A percentile compares a stretch with the other conserved stretches of the same genome.
phyloP scores from a whole-genome alignment of 2,329 filamentous ascomycete genomes.

The Colletotrichum brevisporum region DNA sequence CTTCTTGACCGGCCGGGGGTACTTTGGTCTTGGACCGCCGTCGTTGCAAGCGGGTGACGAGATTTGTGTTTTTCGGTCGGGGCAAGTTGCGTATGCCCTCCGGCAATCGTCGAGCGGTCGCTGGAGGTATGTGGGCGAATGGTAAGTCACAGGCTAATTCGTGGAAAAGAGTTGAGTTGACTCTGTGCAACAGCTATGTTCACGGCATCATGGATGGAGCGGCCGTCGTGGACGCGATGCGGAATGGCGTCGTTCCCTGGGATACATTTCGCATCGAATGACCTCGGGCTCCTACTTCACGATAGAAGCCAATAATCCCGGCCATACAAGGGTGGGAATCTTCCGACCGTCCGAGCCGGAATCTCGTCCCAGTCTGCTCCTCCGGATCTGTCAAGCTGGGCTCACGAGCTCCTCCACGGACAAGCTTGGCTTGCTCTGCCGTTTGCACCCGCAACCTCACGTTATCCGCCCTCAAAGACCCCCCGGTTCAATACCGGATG shows the following conservation, averaged over 20 bases:
- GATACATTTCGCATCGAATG: background rate
- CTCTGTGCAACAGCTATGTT: background rate
- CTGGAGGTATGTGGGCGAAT: constrained; percentile 7
- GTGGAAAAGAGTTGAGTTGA: background rate
- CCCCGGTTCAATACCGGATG: background rate
- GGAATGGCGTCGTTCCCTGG: background rate
- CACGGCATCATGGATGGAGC: constrained; percentile 7
- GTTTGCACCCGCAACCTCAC: background rate
- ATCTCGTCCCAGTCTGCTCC: too few relatives aligned
- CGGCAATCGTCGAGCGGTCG: background rate
- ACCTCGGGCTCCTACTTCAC: background rate
- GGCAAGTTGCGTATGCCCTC: background rate
- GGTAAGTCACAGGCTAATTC: background rate
- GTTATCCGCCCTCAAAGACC: background rate
- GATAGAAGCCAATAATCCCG: too few relatives aligned
- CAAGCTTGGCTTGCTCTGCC: background rate
- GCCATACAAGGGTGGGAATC: too few relatives aligned
- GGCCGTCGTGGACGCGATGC: background rate
- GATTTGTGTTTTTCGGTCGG: background rate
- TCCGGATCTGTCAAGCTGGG: too few relatives aligned
- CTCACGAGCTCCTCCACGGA: too few relatives aligned
- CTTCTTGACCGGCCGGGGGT: background rate
- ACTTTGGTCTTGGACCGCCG: constrained; percentile 1
- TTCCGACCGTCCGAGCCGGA: too few relatives aligned
- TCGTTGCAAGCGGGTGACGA: background rate